Conservation (phyloP, 805 yeast genomes). For the Kazachstania africana region DNA sequence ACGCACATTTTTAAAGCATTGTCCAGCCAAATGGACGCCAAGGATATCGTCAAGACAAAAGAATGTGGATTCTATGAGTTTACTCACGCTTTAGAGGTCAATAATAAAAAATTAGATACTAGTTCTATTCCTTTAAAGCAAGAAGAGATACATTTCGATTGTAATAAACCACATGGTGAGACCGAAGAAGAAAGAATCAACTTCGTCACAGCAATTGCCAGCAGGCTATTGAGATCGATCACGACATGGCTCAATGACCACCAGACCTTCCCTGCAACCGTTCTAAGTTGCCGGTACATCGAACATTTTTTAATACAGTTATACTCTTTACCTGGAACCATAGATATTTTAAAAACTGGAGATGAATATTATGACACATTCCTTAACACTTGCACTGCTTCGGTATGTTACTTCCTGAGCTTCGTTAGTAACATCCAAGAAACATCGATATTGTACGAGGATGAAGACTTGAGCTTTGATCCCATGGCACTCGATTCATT, state of each 20-base stretch:
- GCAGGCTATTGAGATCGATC: constrained; percentile 40
- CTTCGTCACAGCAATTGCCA: constrained; percentile 40
- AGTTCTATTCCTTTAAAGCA: constrained; percentile 42
- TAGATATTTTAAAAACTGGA: constrained; percentile 22
- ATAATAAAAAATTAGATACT: constrained; percentile 65
- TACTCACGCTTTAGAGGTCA: constrained; percentile 74
- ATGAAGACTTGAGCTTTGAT: constrained; percentile 62
- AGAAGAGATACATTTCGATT: constrained; percentile 38
- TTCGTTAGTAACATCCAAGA: constrained; percentile 34
- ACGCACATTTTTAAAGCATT: constrained; percentile 39
- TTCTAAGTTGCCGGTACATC: constrained; percentile 64
- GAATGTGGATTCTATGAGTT: constrained; percentile 66
- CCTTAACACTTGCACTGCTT: constrained; percentile 39
- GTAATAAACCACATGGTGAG: constrained; percentile 17
- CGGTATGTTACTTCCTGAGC: constrained; percentile 43
- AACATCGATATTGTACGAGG: constrained; percentile 55
- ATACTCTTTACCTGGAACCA: no score
- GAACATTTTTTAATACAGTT: constrained; percentile 49
- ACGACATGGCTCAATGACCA: constrained; percentile 70
- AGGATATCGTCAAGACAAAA: constrained; percentile 46
- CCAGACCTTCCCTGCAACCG: constrained; percentile 56
- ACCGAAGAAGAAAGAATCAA: constrained; percentile 25
- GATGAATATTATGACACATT: constrained; percentile 36
- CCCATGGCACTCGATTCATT: constrained; percentile 43
- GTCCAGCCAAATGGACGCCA: constrained; percentile 31